Conservation (phyloP, 352 stramenopile genomes). For the Pythium insidiosum region DNA sequence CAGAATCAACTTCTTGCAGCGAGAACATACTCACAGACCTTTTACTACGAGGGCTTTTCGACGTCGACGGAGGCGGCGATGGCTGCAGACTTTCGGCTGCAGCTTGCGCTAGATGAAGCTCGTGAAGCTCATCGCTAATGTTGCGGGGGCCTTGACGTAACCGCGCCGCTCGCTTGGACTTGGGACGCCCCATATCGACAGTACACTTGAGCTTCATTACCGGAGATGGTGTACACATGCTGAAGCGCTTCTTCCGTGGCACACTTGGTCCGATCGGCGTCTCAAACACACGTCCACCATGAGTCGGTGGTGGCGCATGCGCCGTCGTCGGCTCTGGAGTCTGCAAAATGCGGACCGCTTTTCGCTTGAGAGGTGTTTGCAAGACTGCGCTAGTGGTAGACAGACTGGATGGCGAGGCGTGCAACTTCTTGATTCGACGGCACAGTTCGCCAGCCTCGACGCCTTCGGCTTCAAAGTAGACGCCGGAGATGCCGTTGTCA, state of each 20-base stretch:
- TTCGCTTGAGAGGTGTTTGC: conserved; percentile 14
- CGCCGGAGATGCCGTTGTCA: conserved; percentile 59
- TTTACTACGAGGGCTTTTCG: too few relatives aligned
- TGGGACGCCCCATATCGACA: conserved; percentile 65
- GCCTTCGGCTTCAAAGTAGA: conserved; percentile 59
- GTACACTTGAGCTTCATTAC: conserved; percentile 74
- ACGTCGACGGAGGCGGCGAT: not conserved
- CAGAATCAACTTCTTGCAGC: not conserved
- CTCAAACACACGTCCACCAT: conserved; percentile 10
- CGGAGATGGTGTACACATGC: conserved; percentile 70
- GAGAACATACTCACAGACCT: too few relatives aligned
- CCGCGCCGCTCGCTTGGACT: conserved; percentile 49
- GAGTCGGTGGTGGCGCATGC: conserved; percentile 6
- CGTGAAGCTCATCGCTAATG: conserved; percentile 46
- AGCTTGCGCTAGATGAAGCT: conserved; percentile 11
- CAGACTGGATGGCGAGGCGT: conserved; percentile 4
- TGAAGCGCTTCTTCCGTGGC: conserved; percentile 29
- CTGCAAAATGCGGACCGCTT: conserved; percentile 9
- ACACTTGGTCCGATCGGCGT: conserved; percentile 10
- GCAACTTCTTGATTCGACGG: conserved; percentile 25
- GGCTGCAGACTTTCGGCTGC: not conserved
- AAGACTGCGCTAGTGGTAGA: conserved; percentile 1
- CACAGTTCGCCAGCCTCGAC: conserved; percentile 33
- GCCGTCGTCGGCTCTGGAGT: conserved; percentile 6
- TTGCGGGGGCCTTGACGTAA: conserved; percentile 35